These are phyloP conservation scores for Mycosphaerella sp. DNA, from an alignment of 2,329 filamentous ascomycete species.

Conservation along the genomic window DNA sequence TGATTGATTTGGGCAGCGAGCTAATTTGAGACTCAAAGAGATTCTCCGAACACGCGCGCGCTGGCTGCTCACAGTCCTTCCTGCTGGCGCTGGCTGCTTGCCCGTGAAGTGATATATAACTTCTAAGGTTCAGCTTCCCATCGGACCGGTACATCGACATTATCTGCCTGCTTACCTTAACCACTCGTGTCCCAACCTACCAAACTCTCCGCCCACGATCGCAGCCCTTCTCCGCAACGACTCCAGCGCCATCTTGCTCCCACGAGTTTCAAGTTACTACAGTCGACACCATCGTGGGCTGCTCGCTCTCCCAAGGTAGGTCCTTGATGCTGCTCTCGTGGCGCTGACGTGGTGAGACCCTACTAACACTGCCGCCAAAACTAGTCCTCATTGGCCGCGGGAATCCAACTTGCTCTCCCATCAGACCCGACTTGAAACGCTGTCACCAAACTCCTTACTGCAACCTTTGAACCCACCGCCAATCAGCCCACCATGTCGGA, in stretches of 20 bases:
- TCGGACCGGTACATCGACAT: conserved; percentile 13
- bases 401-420: not conserved
- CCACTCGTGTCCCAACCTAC: conserved; percentile 14
- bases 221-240: conserved; percentile 14
- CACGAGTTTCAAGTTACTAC: conserved; percentile 21
- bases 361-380: conserved; percentile 8
- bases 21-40: conserved; percentile 23
- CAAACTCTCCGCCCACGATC: conserved; percentile 14
- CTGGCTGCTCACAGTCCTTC: too few species aligned
- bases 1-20: conserved; percentile 14
- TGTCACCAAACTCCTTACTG: conserved; percentile 7
- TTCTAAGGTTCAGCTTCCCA: conserved; percentile 17
- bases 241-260: conserved; percentile 10
- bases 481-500: conserved; percentile 22
- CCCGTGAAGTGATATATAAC: conserved; percentile 21
- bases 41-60: conserved; percentile 4
- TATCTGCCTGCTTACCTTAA: too few species aligned
- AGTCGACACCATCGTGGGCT: conserved; percentile 14
- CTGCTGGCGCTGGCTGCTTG: not conserved
- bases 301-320: conserved; percentile 6
- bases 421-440: conserved; percentile 15
- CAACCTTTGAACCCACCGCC: conserved; percentile 6
- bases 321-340: conserved; percentile 9
- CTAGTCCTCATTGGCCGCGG: conserved; percentile 9
- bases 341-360: conserved; percentile 10